A percentile compares a stretch with the other conserved stretches of the same genome.
phyloP scores from a whole-genome alignment of 129 eudicot genomes.

The Deinandra increscens region DNA sequence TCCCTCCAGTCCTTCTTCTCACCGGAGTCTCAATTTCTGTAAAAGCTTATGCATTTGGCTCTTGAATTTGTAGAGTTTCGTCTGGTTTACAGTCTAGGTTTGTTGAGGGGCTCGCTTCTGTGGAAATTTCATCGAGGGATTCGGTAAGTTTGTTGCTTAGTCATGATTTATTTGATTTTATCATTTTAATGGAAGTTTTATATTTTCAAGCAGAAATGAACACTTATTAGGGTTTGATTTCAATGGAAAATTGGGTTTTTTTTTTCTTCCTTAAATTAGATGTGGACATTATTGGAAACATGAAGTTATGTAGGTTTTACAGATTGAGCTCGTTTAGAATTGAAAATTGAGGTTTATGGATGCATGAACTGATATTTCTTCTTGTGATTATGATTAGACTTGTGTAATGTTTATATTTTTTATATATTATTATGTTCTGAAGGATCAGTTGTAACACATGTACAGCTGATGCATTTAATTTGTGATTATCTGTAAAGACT shows the following conservation, averaged over 20 bases:
- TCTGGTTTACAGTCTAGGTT: constrained; percentile 26
- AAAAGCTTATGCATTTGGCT: constrained; percentile 1
- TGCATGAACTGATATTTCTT: not conserved
- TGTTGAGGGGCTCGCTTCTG: constrained; percentile 6
- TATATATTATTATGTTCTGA: not conserved
- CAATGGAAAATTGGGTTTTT: constrained; percentile 5
- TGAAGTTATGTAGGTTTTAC: not conserved
- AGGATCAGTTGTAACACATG: not conserved
- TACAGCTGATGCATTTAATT: not conserved
- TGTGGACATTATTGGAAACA: not conserved
- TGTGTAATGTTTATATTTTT: not conserved
- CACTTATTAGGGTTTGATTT: constrained; percentile 29
- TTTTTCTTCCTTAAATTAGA: not conserved
- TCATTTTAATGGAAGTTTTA: not conserved
- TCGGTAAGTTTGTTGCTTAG: constrained; percentile 31
- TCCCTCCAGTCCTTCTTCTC: not conserved
- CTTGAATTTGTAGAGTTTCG: not conserved
- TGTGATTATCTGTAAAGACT: not conserved
- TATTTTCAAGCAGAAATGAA: not conserved
- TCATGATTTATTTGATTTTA: not conserved
- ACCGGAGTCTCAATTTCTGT: not conserved
- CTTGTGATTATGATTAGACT: not conserved
- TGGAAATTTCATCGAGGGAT: constrained; percentile 27
- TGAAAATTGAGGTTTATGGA: not conserved
- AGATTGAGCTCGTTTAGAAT: not conserved